These are phyloP conservation scores for Candida albicans DNA, from an alignment of 1,139 yeast species.

Conservation along the genomic window DNA sequence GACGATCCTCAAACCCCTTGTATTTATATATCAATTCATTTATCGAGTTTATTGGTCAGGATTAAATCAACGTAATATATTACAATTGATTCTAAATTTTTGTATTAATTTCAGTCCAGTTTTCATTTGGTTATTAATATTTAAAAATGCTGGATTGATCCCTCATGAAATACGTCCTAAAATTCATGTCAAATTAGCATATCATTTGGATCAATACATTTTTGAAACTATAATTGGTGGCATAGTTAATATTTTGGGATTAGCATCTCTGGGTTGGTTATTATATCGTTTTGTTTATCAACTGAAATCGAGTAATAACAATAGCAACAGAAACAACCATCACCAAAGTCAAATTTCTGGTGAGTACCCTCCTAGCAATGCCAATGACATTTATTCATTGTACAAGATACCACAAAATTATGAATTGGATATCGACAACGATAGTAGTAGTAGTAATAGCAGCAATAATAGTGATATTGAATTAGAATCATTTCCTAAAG, in stretches of 20 bases:
- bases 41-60: slow-evolving; percentile 24
- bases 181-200: slow-evolving; percentile 51
- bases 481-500: slow-evolving; percentile 9
- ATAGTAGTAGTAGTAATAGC: background rate
- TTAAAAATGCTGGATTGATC: slow-evolving; percentile 60
- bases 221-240: slow-evolving; percentile 22
- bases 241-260: slow-evolving; percentile 17
- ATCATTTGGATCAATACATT: slow-evolving; percentile 39
- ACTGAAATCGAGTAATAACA: background rate
- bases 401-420: background rate
- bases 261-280: slow-evolving; percentile 15
- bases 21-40: slow-evolving; percentile 20
- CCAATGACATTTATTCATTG: slow-evolving; percentile 4
- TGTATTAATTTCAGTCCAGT: slow-evolving; percentile 53
- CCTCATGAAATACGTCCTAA: slow-evolving; percentile 57
- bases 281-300: slow-evolving; percentile 13
- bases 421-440: background rate
- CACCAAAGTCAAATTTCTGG: background rate
- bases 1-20: slow-evolving; percentile 16
- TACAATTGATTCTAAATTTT: slow-evolving; percentile 44
- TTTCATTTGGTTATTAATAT: slow-evolving; percentile 56
- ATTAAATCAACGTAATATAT: slow-evolving; percentile 38
- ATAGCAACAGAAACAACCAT: background rate
- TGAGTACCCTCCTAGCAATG: background rate
- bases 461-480: slow-evolving; percentile 7